Base-by-base conservation (phyloP, 306 rosid species). In the Vigna mungo region DNA sequence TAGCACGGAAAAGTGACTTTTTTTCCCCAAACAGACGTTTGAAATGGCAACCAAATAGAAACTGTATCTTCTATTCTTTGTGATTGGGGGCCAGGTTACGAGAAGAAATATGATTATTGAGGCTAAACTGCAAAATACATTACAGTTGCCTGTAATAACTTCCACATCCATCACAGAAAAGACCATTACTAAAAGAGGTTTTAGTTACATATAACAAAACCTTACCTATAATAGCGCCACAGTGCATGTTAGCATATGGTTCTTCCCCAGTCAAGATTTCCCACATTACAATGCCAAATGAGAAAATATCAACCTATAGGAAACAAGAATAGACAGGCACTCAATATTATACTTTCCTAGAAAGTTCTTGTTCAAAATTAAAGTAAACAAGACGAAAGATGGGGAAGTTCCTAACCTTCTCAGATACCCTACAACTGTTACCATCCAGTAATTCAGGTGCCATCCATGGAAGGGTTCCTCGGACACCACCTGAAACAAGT, bases 381-480 rank as follows among this genome's bases (percentile, higher is more conserved):
- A 59, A 41, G 54, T 66, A 71, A 68, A 27, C 11, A 20, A 25
- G 32, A 23, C 13, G 68, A 68, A 59, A 46, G 15, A 68, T 32
- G 43, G 53, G 43, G 43, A 78, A 72, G 84, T 18, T 80, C 36
- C 83, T 46, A 67, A 96, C 99, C 99, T 92, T 96, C 81, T 96
- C 97, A 53, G 98, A 91, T 65, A 96, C 99, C 81, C 88, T 81
- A 36, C 81, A 88, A 77, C 94, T 92, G 81, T 90, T 85, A 39
- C 99, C 94, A 74, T 87, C 90, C 43, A 96, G 84, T 81, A 96
- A 78, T 72, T 96, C 99, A 0, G 99, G 99, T 12, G 98, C 99
- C 98, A 92, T 96, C 98, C 98, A 96, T 30, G 99, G 98, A 76
- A 96, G 99, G 60, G 99, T 92, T 74, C 99, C 99, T 82, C 97